Conservation (phyloP, 306 rosid genomes). For the Luffa acutangula region DNA sequence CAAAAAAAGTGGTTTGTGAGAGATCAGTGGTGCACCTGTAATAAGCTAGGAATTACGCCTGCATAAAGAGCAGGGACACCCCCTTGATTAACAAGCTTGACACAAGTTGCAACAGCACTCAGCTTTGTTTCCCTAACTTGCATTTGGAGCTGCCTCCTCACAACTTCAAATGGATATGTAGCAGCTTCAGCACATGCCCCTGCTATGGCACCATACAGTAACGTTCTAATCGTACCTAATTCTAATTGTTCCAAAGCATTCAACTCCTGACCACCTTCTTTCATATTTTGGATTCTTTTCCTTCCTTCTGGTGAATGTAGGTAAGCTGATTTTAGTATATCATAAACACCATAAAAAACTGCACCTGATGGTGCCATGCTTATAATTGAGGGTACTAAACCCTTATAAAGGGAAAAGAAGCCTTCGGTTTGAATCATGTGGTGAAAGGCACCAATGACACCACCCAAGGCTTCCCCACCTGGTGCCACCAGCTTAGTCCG, state of each 20-base stretch:
- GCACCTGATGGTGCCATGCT: slow-evolving; percentile 99
- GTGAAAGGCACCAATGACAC: slow-evolving; percentile 70
- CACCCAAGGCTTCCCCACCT: slow-evolving; percentile 96
- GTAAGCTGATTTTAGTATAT: slow-evolving; percentile 69
- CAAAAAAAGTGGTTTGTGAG: not conserved
- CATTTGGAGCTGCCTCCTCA: slow-evolving; percentile 87
- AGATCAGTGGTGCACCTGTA: slow-evolving; percentile 37
- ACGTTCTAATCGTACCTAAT: slow-evolving; percentile 71
- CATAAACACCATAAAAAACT: slow-evolving; percentile 89
- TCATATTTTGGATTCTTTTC: slow-evolving; percentile 55
- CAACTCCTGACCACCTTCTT: slow-evolving; percentile 51
- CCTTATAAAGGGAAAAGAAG: slow-evolving; percentile 92
- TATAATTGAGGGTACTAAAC: slow-evolving; percentile 74
- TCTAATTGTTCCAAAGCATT: slow-evolving; percentile 86
- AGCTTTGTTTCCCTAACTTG: slow-evolving; percentile 61
- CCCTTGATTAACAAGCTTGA: slow-evolving; percentile 69
- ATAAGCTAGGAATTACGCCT: slow-evolving; percentile 85
- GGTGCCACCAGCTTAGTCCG: slow-evolving; percentile 90
- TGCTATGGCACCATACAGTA: slow-evolving; percentile 76
- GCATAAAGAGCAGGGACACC: slow-evolving; percentile 88
- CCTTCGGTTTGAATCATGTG: slow-evolving; percentile 91
- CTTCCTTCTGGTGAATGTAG: slow-evolving; percentile 88
- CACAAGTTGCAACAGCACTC: slow-evolving; percentile 68
- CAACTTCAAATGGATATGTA: slow-evolving; percentile 97
- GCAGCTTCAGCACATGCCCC: slow-evolving; percentile 95